Evolutionary conservation across 2,329 filamentous ascomycete species (phyloP).

Genomic region (Trichoderma semiorbis): DNA sequence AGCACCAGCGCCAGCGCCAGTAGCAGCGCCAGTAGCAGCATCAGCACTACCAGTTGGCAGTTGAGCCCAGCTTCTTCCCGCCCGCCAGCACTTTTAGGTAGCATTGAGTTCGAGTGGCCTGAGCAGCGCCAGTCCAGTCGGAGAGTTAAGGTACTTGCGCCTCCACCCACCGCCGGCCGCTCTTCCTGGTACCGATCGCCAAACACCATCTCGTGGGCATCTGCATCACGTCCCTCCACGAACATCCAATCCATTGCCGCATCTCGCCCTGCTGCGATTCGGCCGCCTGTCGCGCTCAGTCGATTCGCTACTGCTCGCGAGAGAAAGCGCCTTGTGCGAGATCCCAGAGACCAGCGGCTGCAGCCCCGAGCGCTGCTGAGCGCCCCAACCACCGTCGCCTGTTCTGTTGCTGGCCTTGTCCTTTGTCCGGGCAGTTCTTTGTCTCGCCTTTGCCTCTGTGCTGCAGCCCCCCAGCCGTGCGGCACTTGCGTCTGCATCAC

Average conservation of each 20-base stretch:
- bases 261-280: background rate
- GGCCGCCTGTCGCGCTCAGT: conserved; percentile 14
- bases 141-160: conserved; percentile 4
- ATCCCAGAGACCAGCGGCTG: background rate
- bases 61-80: background rate
- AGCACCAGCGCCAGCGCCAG: background rate
- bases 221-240: conserved; percentile 18
- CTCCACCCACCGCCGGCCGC: background rate
- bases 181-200: conserved; percentile 11
- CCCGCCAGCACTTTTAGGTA: background rate
- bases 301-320: conserved; percentile 9
- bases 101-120: background rate
- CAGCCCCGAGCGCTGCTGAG: background rate
- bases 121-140: background rate
- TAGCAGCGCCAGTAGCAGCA: background rate
- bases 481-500: background rate
- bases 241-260: conserved; percentile 16
- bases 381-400: background rate
- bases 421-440: background rate
- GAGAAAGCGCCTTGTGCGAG: background rate
- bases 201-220: conserved; percentile 19
- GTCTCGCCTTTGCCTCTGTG: background rate
- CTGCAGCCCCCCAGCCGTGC: background rate
- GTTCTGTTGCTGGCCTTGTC: background rate
- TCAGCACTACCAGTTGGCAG: background rate